Conservation (phyloP, 2,329 filamentous ascomycete genomes). For the Diaporthe sp. region DNA sequence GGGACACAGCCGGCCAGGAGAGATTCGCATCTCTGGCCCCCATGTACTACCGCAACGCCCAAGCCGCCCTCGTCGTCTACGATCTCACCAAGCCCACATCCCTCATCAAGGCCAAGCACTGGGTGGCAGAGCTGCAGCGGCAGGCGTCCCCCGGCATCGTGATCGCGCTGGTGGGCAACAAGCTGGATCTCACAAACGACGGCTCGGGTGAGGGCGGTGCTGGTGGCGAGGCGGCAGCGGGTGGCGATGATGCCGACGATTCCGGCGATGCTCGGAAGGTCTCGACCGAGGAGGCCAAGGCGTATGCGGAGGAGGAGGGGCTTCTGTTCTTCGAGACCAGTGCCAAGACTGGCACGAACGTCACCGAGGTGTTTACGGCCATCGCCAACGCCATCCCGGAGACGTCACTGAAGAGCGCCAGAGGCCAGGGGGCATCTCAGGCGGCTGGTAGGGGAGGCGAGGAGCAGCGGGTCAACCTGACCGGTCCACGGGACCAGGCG, state of each 20-base stretch:
- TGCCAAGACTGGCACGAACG: constrained; percentile 95
- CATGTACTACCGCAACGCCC: constrained; percentile 99
- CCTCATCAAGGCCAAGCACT: constrained; percentile 97
- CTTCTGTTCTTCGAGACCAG: constrained; percentile 98
- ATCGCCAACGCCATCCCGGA: constrained; percentile 99
- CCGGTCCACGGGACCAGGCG: constrained; percentile 78
- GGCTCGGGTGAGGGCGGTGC: constrained; percentile 60
- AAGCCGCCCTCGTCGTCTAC: constrained; percentile 97
- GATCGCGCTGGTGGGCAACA: constrained; percentile 97
- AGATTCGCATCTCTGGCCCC: constrained; percentile 95
- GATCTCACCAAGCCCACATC: constrained; percentile 97
- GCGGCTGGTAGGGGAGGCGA: constrained; percentile 72
- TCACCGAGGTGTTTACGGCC: constrained; percentile 95
- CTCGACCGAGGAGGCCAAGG: constrained; percentile 89
- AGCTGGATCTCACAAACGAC: constrained; percentile 87
- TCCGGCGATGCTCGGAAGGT: constrained; percentile 87
- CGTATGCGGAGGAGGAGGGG: constrained; percentile 94
- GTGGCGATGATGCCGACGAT: constrained; percentile 71
- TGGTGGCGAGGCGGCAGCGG: constrained; percentile 55
- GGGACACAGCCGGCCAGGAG: constrained; percentile 98
- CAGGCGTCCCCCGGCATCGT: constrained; percentile 97
- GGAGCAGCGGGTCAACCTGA: constrained; percentile 86
- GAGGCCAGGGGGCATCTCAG: constrained; percentile 76
- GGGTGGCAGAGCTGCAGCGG: constrained; percentile 96
- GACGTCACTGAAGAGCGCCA: constrained; percentile 91